Evolutionary conservation across 345 rosid genomes (phyloP).

Genomic region (Pistacia atlantica): DNA sequence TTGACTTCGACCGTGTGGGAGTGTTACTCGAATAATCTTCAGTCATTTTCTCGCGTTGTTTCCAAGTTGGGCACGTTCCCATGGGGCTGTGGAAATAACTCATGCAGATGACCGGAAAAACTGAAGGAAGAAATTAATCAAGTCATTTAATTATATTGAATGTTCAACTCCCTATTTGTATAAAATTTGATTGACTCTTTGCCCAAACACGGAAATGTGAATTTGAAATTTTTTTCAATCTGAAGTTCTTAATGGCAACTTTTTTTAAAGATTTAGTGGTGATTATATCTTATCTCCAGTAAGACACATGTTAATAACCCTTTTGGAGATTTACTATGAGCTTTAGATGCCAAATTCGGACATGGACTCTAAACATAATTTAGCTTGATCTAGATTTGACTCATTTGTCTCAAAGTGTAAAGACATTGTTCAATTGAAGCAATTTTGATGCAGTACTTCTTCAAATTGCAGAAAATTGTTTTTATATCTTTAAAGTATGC

Average conservation of each 20-base stretch:
- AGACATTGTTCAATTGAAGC: not conserved
- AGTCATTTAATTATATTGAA: not conserved
- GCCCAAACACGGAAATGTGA: not conserved
- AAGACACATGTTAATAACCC: too few species aligned
- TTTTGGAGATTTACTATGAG: too few species aligned
- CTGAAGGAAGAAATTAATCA: too few species aligned
- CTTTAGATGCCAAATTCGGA: too few species aligned
- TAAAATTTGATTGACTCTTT: too few species aligned
- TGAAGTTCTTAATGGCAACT: not conserved
- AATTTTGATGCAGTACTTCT: not conserved
- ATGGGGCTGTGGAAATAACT: too few species aligned
- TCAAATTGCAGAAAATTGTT: slow-evolving; percentile 7
- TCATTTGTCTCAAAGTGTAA: not conserved
- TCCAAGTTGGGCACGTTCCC: too few species aligned
- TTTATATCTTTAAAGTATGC: not conserved
- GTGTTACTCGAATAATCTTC: too few species aligned
- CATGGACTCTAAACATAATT: not conserved
- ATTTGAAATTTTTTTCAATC: not conserved
- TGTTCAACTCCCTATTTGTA: too few species aligned
- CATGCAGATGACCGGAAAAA: too few species aligned
- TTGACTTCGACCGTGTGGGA: not conserved
- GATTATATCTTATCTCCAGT: too few species aligned
- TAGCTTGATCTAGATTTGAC: not conserved
- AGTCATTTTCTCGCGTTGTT: not conserved
- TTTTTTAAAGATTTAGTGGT: too few species aligned